Conservation (phyloP, 225 moss, liverwort and hornwort species). For the Ulota crispa region DNA sequence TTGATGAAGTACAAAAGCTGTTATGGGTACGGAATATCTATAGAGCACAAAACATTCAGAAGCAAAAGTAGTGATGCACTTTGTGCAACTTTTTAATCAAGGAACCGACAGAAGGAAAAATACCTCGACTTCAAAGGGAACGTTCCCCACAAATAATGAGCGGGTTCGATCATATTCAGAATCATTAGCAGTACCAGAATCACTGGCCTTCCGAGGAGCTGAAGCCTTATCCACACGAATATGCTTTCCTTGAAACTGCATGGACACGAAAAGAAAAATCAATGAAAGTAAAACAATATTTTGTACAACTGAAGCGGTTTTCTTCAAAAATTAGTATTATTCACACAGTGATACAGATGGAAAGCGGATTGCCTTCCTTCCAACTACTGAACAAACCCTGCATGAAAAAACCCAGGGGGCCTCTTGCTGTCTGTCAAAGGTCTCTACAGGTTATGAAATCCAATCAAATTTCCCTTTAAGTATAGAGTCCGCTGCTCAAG, state of each 20-base stretch:
- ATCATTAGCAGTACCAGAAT: slow-evolving; percentile 41
- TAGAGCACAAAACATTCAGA: slow-evolving; percentile 6
- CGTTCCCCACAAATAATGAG: slow-evolving; percentile 92
- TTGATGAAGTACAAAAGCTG: neutral
- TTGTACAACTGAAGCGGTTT: neutral
- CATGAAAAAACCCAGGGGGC: neutral
- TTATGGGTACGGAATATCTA: neutral
- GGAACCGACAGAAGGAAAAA: neutral
- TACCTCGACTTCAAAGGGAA: slow-evolving; percentile 97
- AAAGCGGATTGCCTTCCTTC: neutral
- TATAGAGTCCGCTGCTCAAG: neutral
- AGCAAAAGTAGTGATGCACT: neutral
- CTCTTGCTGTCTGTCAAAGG: neutral
- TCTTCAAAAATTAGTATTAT: neutral
- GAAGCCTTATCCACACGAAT: slow-evolving; percentile 95
- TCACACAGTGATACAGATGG: neutral
- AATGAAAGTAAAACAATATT: neutral
- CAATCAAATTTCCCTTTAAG: neutral
- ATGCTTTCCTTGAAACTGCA: slow-evolving; percentile 89
- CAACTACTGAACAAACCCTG: neutral
- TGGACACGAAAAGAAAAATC: slow-evolving; percentile 13
- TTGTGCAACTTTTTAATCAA: slow-evolving; percentile 56
- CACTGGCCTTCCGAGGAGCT: slow-evolving; percentile 52
- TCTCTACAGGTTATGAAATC: neutral
- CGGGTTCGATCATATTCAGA: slow-evolving; percentile 83